A percentile compares a stretch with the other conserved stretches of the same genome.
Evolutionary conservation across 2,329 filamentous ascomycete species (phyloP).

Genomic region (Raffaelea albimanens): DNA sequence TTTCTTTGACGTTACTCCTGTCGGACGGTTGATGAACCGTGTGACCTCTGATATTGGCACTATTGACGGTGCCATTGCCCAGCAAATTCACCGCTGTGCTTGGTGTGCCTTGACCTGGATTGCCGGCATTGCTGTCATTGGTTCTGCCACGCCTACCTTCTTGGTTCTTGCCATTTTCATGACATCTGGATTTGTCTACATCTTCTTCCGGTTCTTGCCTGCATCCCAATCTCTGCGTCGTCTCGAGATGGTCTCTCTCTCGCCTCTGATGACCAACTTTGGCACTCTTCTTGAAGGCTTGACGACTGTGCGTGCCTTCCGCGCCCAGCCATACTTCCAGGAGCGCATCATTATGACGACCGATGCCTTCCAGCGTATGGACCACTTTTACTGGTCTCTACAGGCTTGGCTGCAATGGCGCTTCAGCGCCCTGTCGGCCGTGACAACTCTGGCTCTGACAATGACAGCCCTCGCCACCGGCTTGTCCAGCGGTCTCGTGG

Average conservation of each 20-base stretch:
- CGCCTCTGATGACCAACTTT: conserved; percentile 86
- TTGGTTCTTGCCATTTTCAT: conserved; percentile 62
- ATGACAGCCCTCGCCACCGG: conserved; percentile 63
- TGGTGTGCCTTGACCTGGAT: conserved; percentile 63
- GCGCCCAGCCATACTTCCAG: conserved; percentile 70
- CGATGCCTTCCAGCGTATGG: conserved; percentile 86
- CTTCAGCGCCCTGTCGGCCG: conserved; percentile 62
- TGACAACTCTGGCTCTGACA: conserved; percentile 65
- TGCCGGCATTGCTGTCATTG: conserved; percentile 68
- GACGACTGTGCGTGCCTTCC: conserved; percentile 78
- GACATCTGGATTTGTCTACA: conserved; percentile 57
- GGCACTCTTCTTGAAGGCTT: conserved; percentile 78
- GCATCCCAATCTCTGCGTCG: conserved; percentile 75
- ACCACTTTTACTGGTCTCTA: conserved; percentile 90
- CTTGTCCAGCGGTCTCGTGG: conserved; percentile 70
- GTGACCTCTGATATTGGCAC: conserved; percentile 85
- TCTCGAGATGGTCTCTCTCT: conserved; percentile 82
- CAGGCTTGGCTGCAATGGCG: conserved; percentile 79
- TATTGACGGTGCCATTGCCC: conserved; percentile 76
- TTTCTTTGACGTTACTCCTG: conserved; percentile 84
- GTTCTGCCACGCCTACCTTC: conserved; percentile 67
- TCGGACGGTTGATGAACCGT: conserved; percentile 85
- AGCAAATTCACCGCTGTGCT: conserved; percentile 61
- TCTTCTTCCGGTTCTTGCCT: conserved; percentile 71
- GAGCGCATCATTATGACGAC: conserved; percentile 70